phyloP scores from a whole-genome alignment of 2,329 filamentous ascomycete species.

The Phyllachora maydis region DNA sequence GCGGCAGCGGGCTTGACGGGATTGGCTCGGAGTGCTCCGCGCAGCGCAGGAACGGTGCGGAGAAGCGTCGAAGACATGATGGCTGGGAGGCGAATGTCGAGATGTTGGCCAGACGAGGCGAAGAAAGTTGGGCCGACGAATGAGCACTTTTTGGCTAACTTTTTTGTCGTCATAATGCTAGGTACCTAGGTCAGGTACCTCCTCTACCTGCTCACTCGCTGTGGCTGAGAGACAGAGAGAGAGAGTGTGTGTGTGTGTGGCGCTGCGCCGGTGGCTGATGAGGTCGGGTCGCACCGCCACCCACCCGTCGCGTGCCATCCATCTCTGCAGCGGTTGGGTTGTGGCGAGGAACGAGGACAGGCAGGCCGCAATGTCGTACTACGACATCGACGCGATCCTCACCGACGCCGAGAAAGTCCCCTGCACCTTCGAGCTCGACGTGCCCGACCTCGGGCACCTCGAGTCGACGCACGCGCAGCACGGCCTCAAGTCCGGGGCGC shows the following conservation, averaged over 20 bases:
- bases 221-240: too few species aligned
- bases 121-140: too few species aligned
- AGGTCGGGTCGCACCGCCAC: slow-evolving; percentile 1
- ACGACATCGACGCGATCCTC: slow-evolving; percentile 66
- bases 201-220: too few species aligned
- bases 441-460: slow-evolving; percentile 72
- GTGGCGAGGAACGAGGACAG: not conserved
- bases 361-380: slow-evolving; percentile 49
- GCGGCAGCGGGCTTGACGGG: slow-evolving; percentile 40
- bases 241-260: too few species aligned
- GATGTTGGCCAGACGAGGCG: too few species aligned
- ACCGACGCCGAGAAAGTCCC: slow-evolving; percentile 91
- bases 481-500: slow-evolving; percentile 60
- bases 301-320: too few species aligned
- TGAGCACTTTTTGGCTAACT: too few species aligned
- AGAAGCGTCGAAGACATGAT: slow-evolving; percentile 61
- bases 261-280: too few species aligned
- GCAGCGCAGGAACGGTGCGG: slow-evolving; percentile 44
- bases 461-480: slow-evolving; percentile 57
- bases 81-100: slow-evolving; percentile 2
- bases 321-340: not conserved
- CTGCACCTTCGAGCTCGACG: slow-evolving; percentile 81
- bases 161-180: too few species aligned
- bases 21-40: slow-evolving; percentile 50
- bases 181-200: too few species aligned